These are phyloP conservation scores for Aspergillus wentii DNA, from an alignment of 495 filamentous ascomycete genomes.

Conservation along the genomic window DNA sequence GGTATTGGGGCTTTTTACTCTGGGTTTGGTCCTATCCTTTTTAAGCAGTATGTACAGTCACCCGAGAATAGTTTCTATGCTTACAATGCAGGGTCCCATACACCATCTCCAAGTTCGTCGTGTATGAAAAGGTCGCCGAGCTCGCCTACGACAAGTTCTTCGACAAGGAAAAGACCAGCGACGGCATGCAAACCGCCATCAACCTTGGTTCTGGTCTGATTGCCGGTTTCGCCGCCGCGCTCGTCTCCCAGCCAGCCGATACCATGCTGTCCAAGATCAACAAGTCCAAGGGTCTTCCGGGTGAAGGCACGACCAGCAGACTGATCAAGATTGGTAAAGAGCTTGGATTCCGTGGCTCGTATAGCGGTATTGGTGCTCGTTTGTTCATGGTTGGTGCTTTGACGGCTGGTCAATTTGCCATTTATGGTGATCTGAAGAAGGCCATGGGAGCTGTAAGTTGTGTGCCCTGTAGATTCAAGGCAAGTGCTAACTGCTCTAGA, in stretches of 20 bases:
- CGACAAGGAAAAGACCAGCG: slow-evolving; percentile 73
- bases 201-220: slow-evolving; percentile 95
- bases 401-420: slow-evolving; percentile 93
- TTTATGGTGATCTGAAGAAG: slow-evolving; percentile 68
- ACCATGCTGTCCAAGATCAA: slow-evolving; percentile 99
- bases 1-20: slow-evolving; percentile 92
- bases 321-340: slow-evolving; percentile 95
- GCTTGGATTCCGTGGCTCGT: slow-evolving; percentile 85
- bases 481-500: too few relatives aligned
- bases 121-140: slow-evolving; percentile 96
- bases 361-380: slow-evolving; percentile 83
- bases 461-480: too few relatives aligned
- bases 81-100: slow-evolving; percentile 75
- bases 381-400: slow-evolving; percentile 58
- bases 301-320: slow-evolving; percentile 87
- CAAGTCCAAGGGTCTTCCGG: slow-evolving; percentile 95
- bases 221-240: slow-evolving; percentile 93
- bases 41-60: slow-evolving; percentile 82
- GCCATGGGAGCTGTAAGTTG: slow-evolving; percentile 60
- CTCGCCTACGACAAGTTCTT: slow-evolving; percentile 59
- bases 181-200: slow-evolving; percentile 72
- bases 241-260: slow-evolving; percentile 96
- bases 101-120: slow-evolving; percentile 99
- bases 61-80: neutral
- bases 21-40: slow-evolving; percentile 87